Base-by-base conservation (phyloP, 2,329 filamentous ascomycete genomes). In the Graphilbum sp. region DNA sequence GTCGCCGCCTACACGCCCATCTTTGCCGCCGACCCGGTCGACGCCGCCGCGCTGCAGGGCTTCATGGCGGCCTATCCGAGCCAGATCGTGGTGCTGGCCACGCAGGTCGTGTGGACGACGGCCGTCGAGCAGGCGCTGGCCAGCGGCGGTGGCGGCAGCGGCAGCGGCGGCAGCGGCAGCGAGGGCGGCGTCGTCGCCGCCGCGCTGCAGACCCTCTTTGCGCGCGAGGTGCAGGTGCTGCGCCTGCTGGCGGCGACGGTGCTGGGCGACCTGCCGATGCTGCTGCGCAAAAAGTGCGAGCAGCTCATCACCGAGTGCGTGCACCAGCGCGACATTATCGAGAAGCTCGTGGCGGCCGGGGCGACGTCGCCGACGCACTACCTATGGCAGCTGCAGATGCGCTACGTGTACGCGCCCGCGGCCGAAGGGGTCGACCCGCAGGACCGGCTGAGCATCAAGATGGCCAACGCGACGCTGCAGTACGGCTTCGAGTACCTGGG, bases 401-500 rank as follows among this genome's bases (percentile, higher is more conserved):
- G 90, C 47, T 98, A 96, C 54, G 75, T 92, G 34, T 96, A 96
- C 59, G 69, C 69, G 17, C 63, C 81, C 0, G 79, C 86, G 47
- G 19, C 13, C 6, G 13, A 8, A 12, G 13, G 8, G 16, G 83
- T 80, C n/a, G 83, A 92, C 41, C 79, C 78, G 51, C 60, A 87
- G 35, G 72, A 86, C 47, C 83, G 88, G 17, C 67, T 99, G 33
- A 74, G 83, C 52, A 79, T 99, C 56, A 85, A 85, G 61, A 96
- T 98, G 83, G 90, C 92, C 32, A 98, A 98, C 52, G 88, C 90
- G 18, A 82, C 79, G 49, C 75, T 98, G 43, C 85, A 83, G 52
- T 99, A 99, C 54, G 90, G 90, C 35, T 99, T 96, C 50, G 90
- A 99, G 57, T 99, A 98, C 52, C 71, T 99, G 19, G 90, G 90